These are phyloP conservation scores for Cystobasidiopsis lactophilus DNA, from an alignment of 768 basidiomycete genomes.

Conservation along the genomic window DNA sequence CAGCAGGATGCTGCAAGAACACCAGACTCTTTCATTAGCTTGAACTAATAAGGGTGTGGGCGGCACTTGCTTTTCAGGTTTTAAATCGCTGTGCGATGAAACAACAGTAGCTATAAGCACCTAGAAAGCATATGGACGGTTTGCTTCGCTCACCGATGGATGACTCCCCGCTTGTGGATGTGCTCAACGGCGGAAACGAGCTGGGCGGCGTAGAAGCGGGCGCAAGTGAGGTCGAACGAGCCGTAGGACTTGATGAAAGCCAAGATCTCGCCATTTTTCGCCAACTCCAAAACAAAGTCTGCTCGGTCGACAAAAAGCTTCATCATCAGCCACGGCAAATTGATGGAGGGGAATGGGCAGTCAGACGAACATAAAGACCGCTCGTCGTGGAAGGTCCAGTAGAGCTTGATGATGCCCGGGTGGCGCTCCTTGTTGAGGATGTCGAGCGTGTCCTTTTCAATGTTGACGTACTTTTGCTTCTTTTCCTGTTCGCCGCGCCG, in stretches of 20 bases:
- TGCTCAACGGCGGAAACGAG: constrained; percentile 68
- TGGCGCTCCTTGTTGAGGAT: constrained; percentile 32
- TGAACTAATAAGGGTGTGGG: not conserved
- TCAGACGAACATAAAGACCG: constrained; percentile 51
- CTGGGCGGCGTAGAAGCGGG: constrained; percentile 71
- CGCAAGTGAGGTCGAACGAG: constrained; percentile 57
- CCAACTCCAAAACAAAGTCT: constrained; percentile 31
- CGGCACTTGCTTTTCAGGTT: constrained; percentile 29
- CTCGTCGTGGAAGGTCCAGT: constrained; percentile 67
- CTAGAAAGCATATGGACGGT: not conserved
- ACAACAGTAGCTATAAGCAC: constrained; percentile 4
- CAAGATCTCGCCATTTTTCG: constrained; percentile 28
- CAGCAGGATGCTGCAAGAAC: constrained; percentile 51
- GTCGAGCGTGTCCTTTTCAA: constrained; percentile 53
- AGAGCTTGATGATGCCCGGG: constrained; percentile 58
- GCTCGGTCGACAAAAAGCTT: not conserved
- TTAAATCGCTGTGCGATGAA: constrained; percentile 22
- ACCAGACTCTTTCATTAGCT: not conserved
- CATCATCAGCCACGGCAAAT: not conserved
- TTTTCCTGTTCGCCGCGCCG: constrained; percentile 33
- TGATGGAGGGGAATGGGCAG: not conserved
- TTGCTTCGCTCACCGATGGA: constrained; percentile 38
- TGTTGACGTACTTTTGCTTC: constrained; percentile 50
- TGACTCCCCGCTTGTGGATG: constrained; percentile 74
- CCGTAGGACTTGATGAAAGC: constrained; percentile 36